Base-by-base conservation (phyloP, 2,329 filamentous ascomycete genomes). In the Tolypocladium tropicale region DNA sequence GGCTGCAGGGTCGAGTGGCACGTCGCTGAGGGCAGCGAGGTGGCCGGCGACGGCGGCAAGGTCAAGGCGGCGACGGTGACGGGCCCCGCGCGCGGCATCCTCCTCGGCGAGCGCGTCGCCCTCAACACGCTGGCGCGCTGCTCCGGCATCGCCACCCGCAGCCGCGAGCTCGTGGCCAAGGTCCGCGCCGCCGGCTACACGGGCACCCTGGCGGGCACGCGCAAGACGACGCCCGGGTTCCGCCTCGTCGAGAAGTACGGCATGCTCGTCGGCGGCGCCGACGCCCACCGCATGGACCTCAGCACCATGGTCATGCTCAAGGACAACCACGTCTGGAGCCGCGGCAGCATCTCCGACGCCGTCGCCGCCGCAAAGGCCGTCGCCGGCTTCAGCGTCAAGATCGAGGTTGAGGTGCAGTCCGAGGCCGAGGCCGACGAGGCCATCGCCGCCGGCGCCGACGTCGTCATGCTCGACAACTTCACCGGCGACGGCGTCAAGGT, bases 391-490 rank as follows among this genome's bases (percentile, higher is more conserved):
- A 84, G 89, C 43, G 79, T 96, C 57, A 99, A 97, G 78, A 82
- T 99, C 43, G 94, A 99, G 76, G 94, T 99, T 28, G 93, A 99
- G 76, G 94, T 94, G 51, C 90, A 93, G 75, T 88, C 79, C 65
- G 85, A 96, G 72, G 84, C 80, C 48, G 91, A 96, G 74, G 94
- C 94, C 0, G 86, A 96, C 69, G 90, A 95, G 73, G 94, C 94
- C 0, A 92, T 96, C 64, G 82, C 76, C 3, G 93, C 93, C 0
- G 94, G 94, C 1, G 94, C 94, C 0, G 93, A 99, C 70, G 86
- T 99, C 23, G 85, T 99, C 59, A 99, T 99, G 94, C 75, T 99
- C 58, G 94, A 99, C 70, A 99, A 99, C 71, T 99, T 97, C 68
- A 85, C 84, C 0, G 84, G 87, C 1, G 86, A 89, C 1, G 90